Evolutionary conservation across 2,329 filamentous ascomycete genomes (phyloP), one percentile per base, ranked within the genome.

Genomic region (Xylariaceae sp.): DNA sequence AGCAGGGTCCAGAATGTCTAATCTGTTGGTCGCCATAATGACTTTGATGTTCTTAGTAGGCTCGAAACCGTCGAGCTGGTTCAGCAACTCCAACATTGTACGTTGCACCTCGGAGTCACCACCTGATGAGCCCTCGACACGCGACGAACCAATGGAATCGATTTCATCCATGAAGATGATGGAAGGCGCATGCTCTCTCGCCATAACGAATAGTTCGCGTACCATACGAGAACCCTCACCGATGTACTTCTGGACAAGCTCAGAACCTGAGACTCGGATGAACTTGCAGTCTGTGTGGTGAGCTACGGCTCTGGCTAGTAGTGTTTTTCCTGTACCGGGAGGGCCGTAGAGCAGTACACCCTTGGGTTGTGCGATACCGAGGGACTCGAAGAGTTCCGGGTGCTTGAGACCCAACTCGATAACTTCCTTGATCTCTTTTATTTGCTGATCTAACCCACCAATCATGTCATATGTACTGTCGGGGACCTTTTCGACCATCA

Each of bases 161-260:
- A 98, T 97, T 69, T 98, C 93, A 66, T 98, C 93, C 93, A 98
- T 98, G 76, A 98, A 98, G 68, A 98, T 98, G 69, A 98, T 98
- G 53, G 88, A 95, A 17, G 93, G 93, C 1, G 93, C 93, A 59
- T 98, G 93, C 65, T 98, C 93, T 68, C 93, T 81, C 19, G 93
- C 93, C 93, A 98, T 98, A 64, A 98, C 87, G 76, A 98, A 98
- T 38, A 98, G 78, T 70, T 98, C 93, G 61, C 93, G 88, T 50
- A 98, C 93, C 93, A 98, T 98, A 57, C 93, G 84, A 56, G 87
- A 93, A 61, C 93, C 93, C 66, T 98, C 93, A 62, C 93, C 93
- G 59, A 98, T 98, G 70, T 98, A 98, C 72, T 98, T 98, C 64
- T 98, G 93, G 53, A 98, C 93, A 61, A 98, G 69, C 66, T 98